phyloP scores from a whole-genome alignment of 2,329 filamentous ascomycete genomes.

The Alternaria viburni region DNA sequence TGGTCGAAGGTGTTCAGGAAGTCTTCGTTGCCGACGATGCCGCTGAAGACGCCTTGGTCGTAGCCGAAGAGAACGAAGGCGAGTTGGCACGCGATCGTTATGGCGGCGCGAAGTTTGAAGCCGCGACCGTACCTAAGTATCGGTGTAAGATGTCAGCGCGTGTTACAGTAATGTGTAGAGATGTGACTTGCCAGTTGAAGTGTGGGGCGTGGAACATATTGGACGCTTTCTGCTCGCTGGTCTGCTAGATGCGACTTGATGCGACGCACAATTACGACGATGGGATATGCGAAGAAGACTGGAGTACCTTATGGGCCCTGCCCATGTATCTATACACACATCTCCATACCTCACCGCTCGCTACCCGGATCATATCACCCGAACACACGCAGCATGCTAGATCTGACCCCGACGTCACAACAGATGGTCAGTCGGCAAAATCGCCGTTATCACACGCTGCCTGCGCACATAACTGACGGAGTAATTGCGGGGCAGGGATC shows the following conservation, averaged over 20 bases:
- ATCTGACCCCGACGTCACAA: neutral
- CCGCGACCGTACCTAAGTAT: slow-evolving; percentile 37
- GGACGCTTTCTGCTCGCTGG: too few species aligned
- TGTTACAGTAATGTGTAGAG: too few species aligned
- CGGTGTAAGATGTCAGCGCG: too few species aligned
- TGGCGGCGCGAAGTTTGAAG: slow-evolving; percentile 35
- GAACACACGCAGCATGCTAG: neutral
- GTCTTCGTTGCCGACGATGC: slow-evolving; percentile 51
- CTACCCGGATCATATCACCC: neutral
- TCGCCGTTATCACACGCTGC: neutral
- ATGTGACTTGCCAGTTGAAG: too few species aligned
- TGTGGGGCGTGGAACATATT: slow-evolving; percentile 33
- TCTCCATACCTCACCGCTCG: too few species aligned
- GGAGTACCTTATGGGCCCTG: neutral
- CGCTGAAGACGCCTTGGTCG: slow-evolving; percentile 48
- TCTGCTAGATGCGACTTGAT: too few species aligned
- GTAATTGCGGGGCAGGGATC: neutral
- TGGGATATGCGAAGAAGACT: too few species aligned
- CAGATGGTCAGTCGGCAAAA: neutral
- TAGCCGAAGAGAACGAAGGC: slow-evolving; percentile 46
- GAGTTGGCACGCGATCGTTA: slow-evolving; percentile 39
- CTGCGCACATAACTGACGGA: neutral
- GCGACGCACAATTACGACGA: too few species aligned
- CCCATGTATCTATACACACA: neutral
- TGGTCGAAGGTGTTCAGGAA: slow-evolving; percentile 51